phyloP scores from a whole-genome alignment of 208 protist species.

The Wallacemonas sp. region DNA sequence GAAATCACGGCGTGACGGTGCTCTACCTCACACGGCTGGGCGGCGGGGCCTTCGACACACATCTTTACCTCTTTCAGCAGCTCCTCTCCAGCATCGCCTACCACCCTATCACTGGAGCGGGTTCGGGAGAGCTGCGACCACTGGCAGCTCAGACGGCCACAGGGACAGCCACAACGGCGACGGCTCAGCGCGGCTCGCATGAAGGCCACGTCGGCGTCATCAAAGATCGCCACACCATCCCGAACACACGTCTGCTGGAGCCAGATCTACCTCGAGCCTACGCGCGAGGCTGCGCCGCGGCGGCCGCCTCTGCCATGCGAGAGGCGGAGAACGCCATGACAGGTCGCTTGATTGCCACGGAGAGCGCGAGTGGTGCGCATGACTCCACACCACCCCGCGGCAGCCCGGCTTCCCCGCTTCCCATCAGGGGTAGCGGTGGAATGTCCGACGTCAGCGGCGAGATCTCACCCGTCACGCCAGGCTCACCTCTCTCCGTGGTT shows the following conservation, averaged over 20 bases:
- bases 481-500: not conserved
- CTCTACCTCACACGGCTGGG: conserved; percentile 78
- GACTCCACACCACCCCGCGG: no score
- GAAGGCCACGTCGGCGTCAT: no score
- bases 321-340: not conserved
- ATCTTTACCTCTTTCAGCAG: conserved; percentile 84
- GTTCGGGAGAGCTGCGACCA: no score
- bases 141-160: no score
- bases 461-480: not conserved
- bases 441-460: not conserved
- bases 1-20: conserved; percentile 74
- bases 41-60: conserved; percentile 77
- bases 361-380: no score
- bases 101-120: conserved; percentile 16
- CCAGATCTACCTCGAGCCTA: conserved; percentile 70
- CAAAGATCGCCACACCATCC: conserved; percentile 41
- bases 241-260: conserved; percentile 74
- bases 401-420: no score
- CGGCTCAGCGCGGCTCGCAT: no score
- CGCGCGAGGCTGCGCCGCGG: conserved; percentile 8
- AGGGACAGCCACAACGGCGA: no score
- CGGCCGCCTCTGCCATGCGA: not conserved
- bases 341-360: not conserved
- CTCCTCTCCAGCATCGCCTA: conserved; percentile 67
- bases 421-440: no score